Evolutionary conservation across 768 basidiomycete species (phyloP), one percentile per base, ranked within the genome.

Genomic region (Porphyrellus cyaneotinctus): DNA sequence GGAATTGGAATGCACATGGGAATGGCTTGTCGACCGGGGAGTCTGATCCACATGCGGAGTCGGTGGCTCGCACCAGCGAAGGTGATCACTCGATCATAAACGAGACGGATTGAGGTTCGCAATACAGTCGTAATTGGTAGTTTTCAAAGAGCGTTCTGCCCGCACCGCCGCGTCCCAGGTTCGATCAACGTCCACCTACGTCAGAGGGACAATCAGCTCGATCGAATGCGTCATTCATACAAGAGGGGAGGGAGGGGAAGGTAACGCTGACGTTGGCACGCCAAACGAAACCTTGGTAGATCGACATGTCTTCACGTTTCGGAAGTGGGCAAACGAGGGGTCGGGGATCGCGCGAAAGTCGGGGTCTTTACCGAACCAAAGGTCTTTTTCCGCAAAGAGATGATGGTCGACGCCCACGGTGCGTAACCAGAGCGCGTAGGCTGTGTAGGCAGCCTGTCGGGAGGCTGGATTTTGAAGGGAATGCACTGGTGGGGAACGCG

Each of bases 311-410:
- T 13, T 73, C 26, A 70, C 67, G 33, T 57, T 72, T 55, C 74
- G 78, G 53, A 80, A 64, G 31, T 74, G 64, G 36, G 82, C 80
- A 59, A 83, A 81, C 2, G 79, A 78, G 11, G 80, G 82, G 41
- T 85, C 77, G 18, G 71, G 68, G 38, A 87, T 78, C 2, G 77
- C 70, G 39, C 70, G 65, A 62, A 87, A 86, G 60, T 87, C 83
- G 6, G 81, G 82, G 60, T 87, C 83, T 60, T 73, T 80, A 17
- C 81, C 84, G 13, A 86, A 69, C 83, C 83, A 86, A 24, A 87
- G 61, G 24, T 84, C 81, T 58, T 84, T 81, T 18, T 82, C 81
- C 32, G 77, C 76, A 58, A 87, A 87, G 39, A 87, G 50, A 32
- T 82, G 77, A 54, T 85, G 85, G 51, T 86, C 81, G 36, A 81